Evolutionary conservation across 2,329 filamentous ascomycete genomes (phyloP).

Genomic region (Aspergillus sp.): DNA sequence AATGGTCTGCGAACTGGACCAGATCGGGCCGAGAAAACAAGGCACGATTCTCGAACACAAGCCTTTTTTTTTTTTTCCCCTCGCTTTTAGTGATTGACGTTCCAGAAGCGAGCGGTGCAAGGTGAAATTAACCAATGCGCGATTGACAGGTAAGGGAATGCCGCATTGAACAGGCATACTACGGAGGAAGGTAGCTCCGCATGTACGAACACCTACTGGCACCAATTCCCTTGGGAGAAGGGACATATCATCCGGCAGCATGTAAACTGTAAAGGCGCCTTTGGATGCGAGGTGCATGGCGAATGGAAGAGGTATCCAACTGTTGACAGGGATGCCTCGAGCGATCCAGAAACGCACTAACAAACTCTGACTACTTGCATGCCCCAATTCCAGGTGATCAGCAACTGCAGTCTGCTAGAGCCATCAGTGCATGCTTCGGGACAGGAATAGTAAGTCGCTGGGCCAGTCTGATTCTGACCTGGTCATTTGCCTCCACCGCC

Average conservation of each 20-base stretch:
- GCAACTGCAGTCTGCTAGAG: not conserved
- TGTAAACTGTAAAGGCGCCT: not conserved
- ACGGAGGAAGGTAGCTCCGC: not conserved
- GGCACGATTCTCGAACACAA: slow-evolving; percentile 2
- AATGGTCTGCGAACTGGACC: not conserved
- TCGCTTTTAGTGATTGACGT: not conserved
- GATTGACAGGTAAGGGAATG: slow-evolving; percentile 7
- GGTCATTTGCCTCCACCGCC: not conserved
- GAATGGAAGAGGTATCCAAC: not conserved
- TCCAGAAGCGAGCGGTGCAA: slow-evolving; percentile 4
- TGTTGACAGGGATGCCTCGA: slow-evolving; percentile 4
- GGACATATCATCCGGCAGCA: not conserved
- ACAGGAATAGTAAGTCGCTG: not conserved
- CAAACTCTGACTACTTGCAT: slow-evolving; percentile 5
- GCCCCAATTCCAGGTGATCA: slow-evolving; percentile 5
- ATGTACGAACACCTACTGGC: slow-evolving; percentile 4
- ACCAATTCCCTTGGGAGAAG: not conserved
- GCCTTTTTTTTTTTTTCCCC: not conserved
- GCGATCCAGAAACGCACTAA: not conserved
- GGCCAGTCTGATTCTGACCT: slow-evolving; percentile 8
- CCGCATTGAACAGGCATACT: slow-evolving; percentile 1
- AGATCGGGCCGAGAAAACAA: slow-evolving; percentile 9
- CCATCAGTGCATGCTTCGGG: not conserved
- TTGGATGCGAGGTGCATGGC: not conserved
- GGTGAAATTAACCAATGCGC: not conserved